These are phyloP conservation scores for Plasmopara viticola DNA, from an alignment of 352 stramenopile species.

Conservation along the genomic window DNA sequence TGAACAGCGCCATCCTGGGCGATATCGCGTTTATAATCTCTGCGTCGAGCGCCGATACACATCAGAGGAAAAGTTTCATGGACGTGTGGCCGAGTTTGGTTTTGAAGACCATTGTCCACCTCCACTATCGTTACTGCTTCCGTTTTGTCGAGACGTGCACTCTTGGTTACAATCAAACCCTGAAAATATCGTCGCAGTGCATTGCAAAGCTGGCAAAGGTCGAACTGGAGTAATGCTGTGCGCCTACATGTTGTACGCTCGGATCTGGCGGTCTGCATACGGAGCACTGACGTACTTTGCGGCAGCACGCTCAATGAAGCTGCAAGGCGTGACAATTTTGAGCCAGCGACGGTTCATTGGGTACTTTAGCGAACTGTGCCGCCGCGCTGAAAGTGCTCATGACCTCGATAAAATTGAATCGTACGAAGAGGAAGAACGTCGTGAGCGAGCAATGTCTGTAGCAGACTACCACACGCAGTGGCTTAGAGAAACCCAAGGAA, in stretches of 20 bases:
- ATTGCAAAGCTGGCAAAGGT: conserved; percentile 90
- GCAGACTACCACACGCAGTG: conserved; percentile 41
- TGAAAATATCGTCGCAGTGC: conserved; percentile 80
- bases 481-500: conserved; percentile 33
- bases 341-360: conserved; percentile 70
- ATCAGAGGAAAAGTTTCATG: conserved; percentile 66
- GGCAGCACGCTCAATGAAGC: conserved; percentile 60
- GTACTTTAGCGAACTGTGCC: conserved; percentile 68
- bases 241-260: conserved; percentile 65
- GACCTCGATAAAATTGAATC: conserved; percentile 9
- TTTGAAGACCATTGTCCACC: conserved; percentile 87
- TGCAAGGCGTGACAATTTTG: conserved; percentile 78
- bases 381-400: conserved; percentile 15
- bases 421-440: conserved; percentile 14
- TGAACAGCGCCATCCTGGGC: conserved; percentile 62
- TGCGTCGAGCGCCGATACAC: conserved; percentile 82
- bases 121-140: conserved; percentile 61
- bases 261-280: conserved; percentile 50
- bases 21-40: conserved; percentile 90
- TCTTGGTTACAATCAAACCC: conserved; percentile 46
- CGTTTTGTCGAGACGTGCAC: conserved; percentile 64
- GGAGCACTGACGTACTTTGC: conserved; percentile 67
- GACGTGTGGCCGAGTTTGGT: conserved; percentile 62
- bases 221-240: conserved; percentile 87
- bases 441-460: conserved; percentile 30